Base-by-base conservation (phyloP, 1,139 yeast genomes). In the Ashbya aceris region DNA sequence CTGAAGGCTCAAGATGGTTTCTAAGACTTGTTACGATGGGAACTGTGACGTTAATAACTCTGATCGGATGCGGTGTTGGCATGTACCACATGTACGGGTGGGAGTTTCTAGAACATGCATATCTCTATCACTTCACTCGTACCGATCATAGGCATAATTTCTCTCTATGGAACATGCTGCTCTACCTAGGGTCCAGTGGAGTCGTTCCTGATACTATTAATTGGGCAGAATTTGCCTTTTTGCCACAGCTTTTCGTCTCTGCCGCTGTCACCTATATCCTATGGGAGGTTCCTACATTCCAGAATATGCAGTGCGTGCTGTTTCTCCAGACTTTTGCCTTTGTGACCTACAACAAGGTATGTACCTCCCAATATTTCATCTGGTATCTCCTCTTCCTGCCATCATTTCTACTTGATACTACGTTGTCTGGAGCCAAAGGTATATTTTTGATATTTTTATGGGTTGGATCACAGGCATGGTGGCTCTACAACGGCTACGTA, bases 61-160 rank as follows among this genome's bases (percentile, higher is more conserved):
- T 85, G 40, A 31, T 61, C 0, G 50, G 54, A 0, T 62, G 80
- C 28, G 77, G 81, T 2, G 66, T 60, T 1, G 42, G 69, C 38
- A 84, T 86, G 94, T 85, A 77, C 62, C 37, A 48, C 3, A 49
- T 73, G 5, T 87, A 86, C 57, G 96, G 95, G 2, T 61, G 66
- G 45, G 91, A 84, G 49, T 91, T 82, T 58, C 50, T 91, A n/a
- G 69, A 76, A 40, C 81, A 89, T 52, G 74, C 96, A 0, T 87
- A 85, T 59, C 58, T 86, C 9, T 91, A 91, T 59, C 98, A 91
- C 60, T 65, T 91, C 40, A 70, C 76, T 4, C 70, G 98, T 46
- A 64, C 86, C 10, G 98, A 91, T 60, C 98, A 91, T 61, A 77
- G 98, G 41, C 98, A 91, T 64, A 91, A 91, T 62, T 91, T 91